Base-by-base conservation (phyloP, 2,329 filamentous ascomycete genomes). In the Celoporthe dispersa region DNA sequence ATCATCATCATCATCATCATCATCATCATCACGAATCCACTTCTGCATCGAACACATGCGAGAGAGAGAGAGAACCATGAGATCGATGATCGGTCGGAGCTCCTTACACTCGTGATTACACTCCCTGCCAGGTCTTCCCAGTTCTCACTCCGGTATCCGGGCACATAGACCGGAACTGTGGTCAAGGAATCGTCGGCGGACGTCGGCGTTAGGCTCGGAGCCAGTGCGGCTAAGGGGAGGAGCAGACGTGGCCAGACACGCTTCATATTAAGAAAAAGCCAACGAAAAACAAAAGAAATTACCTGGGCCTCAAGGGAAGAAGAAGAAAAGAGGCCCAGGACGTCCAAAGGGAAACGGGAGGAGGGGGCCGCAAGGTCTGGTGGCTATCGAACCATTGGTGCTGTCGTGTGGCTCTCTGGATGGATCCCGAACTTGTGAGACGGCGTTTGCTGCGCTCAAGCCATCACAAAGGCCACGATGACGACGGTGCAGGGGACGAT, bases 101-200 rank as follows among this genome's bases (percentile, higher is more conserved):
- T 48, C 22, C 80, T 66, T 79, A 85, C 84, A 71, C 78, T 82
- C 44, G 79, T 78, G 25, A 86, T 73, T 64, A 85, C 76, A 74
- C 83, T 85, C 19, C 84, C 84, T 62, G 83, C 82, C 63, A 85
- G 76, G 4, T 80, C 72, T 14, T 79, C 79, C 84, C 84, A 86
- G 44, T 81, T 78, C n/a, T 79, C 76, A 41, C 78, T 70, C 53
- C 76, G 72, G 66, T 84, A 85, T 51, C 81, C 80, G 0, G 84
- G 84, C 3, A 86, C 75, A 69, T 79, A 86, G 66, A 85, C 80
- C 37, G 83, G 81, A 22, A 83, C 81, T 25, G 81, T 81, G 3
- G 81, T 55, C 14, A 37, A 61, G 77, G 73, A 33, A 78, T 73
- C 35, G 74, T 66, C 59, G 64, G 48, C 33, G 60, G 72, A 59